Evolutionary conservation across 257 asterid genomes (phyloP), one percentile per base, ranked within the genome.

Genomic region (Scutellaria barbata): DNA sequence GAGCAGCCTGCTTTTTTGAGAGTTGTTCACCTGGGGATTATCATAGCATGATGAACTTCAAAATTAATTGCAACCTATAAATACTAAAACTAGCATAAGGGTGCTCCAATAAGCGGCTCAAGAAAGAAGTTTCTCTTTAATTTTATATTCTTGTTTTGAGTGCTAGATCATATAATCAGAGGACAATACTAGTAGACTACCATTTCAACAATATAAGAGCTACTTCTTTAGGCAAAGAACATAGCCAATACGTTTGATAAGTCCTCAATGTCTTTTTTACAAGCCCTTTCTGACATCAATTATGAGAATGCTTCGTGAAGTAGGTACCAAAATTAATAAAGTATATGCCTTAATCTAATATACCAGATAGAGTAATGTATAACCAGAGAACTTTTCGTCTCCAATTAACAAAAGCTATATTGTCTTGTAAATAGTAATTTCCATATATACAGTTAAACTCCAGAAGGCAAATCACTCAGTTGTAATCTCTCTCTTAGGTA

Each of bases 1-100:
- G 99, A 73, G 95, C 90, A 78, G 99, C 99, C 77, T 95, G 99
- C 82, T 95, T 95, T 87, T 95, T 95, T 11, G 99, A 95, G 80
- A 95, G 97, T 73, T 90, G 94, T 80, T 95, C 98, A 75, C 99
- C 99, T 95, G 84, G 73, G 76, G 76, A 75, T 77, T 43, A 46
- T 54, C 39, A 50, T 17, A 74, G 61, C 69, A 73, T 69, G 51
- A 58, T 35, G 63, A 70, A 65, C 14, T 51, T 17, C 69, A 71
- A 35, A 61, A 71, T 5, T 51, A 43, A 45, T 60, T 69, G n/a
- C 39, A 60, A 69, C 20, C 8, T 14, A 63, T 13, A 69, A 18
- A 40, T 48, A 18, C 48, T 66, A 16, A 63, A 61, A 45, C 52
- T 60, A 47, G 66, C 80, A 69, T 63, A 58, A 1, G 65, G 68